Evolutionary conservation across 495 filamentous ascomycete species (phyloP).

Genomic region (Tuber aestivum): DNA sequence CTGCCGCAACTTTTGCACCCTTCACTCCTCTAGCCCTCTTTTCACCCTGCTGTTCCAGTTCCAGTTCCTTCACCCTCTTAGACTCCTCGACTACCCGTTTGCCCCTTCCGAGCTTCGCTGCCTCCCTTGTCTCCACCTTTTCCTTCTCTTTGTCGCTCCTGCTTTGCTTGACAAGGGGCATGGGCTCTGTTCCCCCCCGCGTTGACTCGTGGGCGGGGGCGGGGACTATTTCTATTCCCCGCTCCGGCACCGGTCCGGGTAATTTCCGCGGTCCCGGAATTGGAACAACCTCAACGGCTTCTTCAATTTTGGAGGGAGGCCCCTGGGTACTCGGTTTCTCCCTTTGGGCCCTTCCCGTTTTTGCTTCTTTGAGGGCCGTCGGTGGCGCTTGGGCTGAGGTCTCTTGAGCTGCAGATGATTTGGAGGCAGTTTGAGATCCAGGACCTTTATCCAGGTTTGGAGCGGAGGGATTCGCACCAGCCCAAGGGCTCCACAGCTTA

Average conservation of each 20-base stretch:
- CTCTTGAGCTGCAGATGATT: neutral
- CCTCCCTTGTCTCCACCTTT: constrained; percentile 9
- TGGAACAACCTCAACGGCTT: constrained; percentile 1
- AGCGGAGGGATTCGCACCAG: constrained; percentile 14
- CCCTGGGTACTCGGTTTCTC: neutral
- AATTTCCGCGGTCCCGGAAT: constrained; percentile 5
- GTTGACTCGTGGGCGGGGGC: constrained; percentile 7
- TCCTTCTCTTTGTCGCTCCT: constrained; percentile 1
- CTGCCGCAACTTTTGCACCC: constrained; percentile 29
- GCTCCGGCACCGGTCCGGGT: constrained; percentile 9
- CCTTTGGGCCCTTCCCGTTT: neutral
- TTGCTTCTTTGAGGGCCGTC: neutral
- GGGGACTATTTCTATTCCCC: constrained; percentile 12
- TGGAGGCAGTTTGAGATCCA: neutral
- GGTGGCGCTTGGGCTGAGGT: neutral
- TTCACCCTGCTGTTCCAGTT: constrained; percentile 1
- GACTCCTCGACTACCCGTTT: neutral
- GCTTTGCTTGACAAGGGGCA: neutral
- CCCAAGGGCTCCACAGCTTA: constrained; percentile 19
- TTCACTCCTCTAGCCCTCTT: neutral
- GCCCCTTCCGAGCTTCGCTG: neutral
- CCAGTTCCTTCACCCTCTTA: constrained; percentile 10
- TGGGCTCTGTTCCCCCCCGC: constrained; percentile 8
- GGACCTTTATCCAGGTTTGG: constrained; percentile 13
- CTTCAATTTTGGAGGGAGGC: neutral